A percentile compares a stretch with the other conserved stretches of the same genome.
These are phyloP conservation scores for Geotrichum ghanense DNA, from an alignment of 805 yeast genomes.

Conservation along the genomic window DNA sequence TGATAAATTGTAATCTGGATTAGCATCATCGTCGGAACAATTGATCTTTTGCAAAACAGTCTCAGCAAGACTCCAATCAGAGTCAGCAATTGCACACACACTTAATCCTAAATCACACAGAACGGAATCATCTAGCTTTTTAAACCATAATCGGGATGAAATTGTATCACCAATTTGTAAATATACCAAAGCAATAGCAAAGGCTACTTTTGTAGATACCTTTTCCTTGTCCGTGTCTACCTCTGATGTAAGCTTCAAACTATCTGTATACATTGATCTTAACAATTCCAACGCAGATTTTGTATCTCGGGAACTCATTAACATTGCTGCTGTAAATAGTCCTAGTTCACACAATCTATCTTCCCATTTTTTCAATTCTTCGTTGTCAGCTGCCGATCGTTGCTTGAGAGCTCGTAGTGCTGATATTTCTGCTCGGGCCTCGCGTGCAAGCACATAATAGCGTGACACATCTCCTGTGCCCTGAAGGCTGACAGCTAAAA, in stretches of 20 bases:
- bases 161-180: slow-evolving; percentile 22
- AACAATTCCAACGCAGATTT: slow-evolving; percentile 24
- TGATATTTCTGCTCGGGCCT: slow-evolving; percentile 21
- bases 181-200: slow-evolving; percentile 15
- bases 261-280: slow-evolving; percentile 11
- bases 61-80: slow-evolving; percentile 15
- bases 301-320: slow-evolving; percentile 24
- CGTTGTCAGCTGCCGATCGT: slow-evolving; percentile 4
- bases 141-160: slow-evolving; percentile 21
- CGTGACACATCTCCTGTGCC: slow-evolving; percentile 24
- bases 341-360: slow-evolving; percentile 21
- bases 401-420: neutral
- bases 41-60: slow-evolving; percentile 3
- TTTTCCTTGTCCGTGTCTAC: slow-evolving; percentile 1
- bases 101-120: slow-evolving; percentile 5
- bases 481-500: slow-evolving; percentile 22
- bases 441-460: slow-evolving; percentile 25
- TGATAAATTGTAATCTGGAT: neutral
- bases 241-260: no score
- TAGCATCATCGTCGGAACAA: no score
- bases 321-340: slow-evolving; percentile 22
- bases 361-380: slow-evolving; percentile 12
- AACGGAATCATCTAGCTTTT: slow-evolving; percentile 2
- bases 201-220: slow-evolving; percentile 6
- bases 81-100: slow-evolving; percentile 19